Percentiles rank a stretch among this genome's conserved stretches.
Conservation (phyloP, 306 rosid genomes). For the Pyrus betulifolia region DNA sequence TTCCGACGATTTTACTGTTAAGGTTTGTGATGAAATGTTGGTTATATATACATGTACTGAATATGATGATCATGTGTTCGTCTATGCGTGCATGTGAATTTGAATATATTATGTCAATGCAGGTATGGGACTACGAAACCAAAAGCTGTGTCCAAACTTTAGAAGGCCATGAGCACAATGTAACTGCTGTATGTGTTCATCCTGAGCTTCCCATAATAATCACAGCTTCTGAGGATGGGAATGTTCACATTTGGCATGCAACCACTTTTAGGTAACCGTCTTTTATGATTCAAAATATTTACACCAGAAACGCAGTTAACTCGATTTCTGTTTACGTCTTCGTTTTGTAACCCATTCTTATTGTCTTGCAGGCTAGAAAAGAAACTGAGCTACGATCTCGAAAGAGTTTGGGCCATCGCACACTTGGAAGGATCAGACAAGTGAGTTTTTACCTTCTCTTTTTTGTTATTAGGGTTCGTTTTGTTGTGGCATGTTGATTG, state of each 20-base stretch:
- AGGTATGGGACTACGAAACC: conserved; percentile 48
- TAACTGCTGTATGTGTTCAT: conserved; percentile 38
- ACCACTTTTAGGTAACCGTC: conserved; percentile 25
- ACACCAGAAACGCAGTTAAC: not conserved
- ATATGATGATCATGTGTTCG: not conserved
- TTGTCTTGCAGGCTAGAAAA: conserved; percentile 31
- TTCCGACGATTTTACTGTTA: conserved; percentile 54
- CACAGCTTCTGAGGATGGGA: conserved; percentile 54
- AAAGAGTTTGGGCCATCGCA: conserved; percentile 59
- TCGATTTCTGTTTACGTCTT: not conserved
- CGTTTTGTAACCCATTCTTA: not conserved
- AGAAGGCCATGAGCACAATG: conserved; percentile 54
- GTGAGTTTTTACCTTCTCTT: conserved; percentile 17
- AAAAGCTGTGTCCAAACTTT: conserved; percentile 31
- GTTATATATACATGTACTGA: not conserved
- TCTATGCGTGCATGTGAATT: not conserved
- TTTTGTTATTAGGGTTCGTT: too few species aligned
- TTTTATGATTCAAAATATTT: not conserved
- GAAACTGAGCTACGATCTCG: conserved; percentile 36
- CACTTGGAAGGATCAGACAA: conserved; percentile 32
- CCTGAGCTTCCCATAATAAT: conserved; percentile 44
- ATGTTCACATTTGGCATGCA: conserved; percentile 42
- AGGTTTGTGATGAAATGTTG: conserved; percentile 24
- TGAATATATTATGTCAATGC: not conserved
- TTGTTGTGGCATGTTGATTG: not conserved